Conservation (phyloP, 2,329 filamentous ascomycete species). For the Beauveria pseudobassiana region DNA sequence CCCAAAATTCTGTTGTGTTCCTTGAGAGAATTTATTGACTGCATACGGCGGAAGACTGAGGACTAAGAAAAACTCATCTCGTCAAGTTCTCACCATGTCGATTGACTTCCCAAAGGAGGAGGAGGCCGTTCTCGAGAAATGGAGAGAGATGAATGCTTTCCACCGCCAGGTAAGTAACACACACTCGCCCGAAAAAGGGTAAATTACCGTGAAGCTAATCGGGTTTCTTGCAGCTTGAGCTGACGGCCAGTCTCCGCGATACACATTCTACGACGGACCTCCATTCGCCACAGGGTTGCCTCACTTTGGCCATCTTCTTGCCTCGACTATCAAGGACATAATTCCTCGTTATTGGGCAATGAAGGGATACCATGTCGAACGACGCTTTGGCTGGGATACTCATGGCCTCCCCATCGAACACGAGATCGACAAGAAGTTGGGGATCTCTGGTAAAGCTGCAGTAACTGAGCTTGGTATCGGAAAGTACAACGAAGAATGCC, state of each 20-base stretch:
- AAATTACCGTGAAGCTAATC: neutral
- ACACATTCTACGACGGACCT: conserved; percentile 91
- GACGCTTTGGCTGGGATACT: conserved; percentile 90
- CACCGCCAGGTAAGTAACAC: conserved; percentile 58
- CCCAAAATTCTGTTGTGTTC: neutral
- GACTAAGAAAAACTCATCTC: neutral
- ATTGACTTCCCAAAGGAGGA: conserved; percentile 93
- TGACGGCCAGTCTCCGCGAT: conserved; percentile 75
- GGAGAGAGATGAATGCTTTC: conserved; percentile 91
- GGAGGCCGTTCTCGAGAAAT: conserved; percentile 73
- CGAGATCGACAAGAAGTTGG: conserved; percentile 94
- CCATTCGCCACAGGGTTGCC: conserved; percentile 67
- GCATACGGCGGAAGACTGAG: neutral
- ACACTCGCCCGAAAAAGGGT: neutral
- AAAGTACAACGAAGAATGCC: conserved; percentile 87
- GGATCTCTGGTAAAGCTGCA: conserved; percentile 79
- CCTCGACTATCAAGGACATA: conserved; percentile 95
- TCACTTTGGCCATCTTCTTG: conserved; percentile 67
- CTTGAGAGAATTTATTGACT: neutral
- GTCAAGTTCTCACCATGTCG: conserved; percentile 48
- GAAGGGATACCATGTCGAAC: conserved; percentile 89
- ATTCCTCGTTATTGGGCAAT: conserved; percentile 96
- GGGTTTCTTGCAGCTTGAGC: conserved; percentile 46
- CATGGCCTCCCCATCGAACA: conserved; percentile 94
- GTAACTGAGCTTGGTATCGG: conserved; percentile 80